Evolutionary conservation across 2,329 filamentous ascomycete genomes (phyloP).

Genomic region (Phaeosphaeriaceae sp.): DNA sequence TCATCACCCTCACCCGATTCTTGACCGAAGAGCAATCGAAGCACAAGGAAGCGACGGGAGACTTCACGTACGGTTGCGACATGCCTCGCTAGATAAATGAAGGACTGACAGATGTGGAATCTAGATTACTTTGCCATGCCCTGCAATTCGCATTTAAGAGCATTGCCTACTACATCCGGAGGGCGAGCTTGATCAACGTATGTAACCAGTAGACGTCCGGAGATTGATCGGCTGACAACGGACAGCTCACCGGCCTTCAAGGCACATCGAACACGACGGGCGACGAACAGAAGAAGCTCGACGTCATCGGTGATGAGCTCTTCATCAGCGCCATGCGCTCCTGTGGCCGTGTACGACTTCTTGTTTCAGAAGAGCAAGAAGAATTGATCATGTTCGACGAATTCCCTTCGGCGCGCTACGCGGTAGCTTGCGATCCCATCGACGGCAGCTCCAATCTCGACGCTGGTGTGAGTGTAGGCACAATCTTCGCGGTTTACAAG

Average conservation of each 20-base stretch:
- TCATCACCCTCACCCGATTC: constrained; percentile 93
- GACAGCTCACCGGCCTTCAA: constrained; percentile 82
- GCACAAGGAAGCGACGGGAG: constrained; percentile 92
- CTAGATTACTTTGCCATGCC: constrained; percentile 90
- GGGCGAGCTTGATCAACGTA: constrained; percentile 88
- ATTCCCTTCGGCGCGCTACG: constrained; percentile 79
- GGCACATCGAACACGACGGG: constrained; percentile 94
- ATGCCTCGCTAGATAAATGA: not conserved
- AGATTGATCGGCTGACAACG: constrained; percentile 18
- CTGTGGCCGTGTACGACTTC: constrained; percentile 84
- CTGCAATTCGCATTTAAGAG: constrained; percentile 99
- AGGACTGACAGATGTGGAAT: constrained; percentile 1
- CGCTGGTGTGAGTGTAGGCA: constrained; percentile 95
- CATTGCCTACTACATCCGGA: constrained; percentile 98
- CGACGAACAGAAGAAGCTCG: constrained; percentile 99
- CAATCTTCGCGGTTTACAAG: constrained; percentile 95
- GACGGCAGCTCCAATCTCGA: constrained; percentile 98
- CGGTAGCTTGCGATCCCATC: constrained; percentile 96
- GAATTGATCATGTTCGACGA: constrained; percentile 86
- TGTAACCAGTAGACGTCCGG: constrained; percentile 9
- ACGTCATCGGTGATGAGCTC: constrained; percentile 97
- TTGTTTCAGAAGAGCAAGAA: constrained; percentile 99
- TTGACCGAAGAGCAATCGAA: constrained; percentile 95
- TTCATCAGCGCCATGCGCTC: constrained; percentile 96
- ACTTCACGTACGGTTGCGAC: constrained; percentile 81